A percentile compares a stretch with the other conserved stretches of the same genome.
Conservation (phyloP, 1,284 basidiomycete species). For the Cryptococcus sp. region DNA sequence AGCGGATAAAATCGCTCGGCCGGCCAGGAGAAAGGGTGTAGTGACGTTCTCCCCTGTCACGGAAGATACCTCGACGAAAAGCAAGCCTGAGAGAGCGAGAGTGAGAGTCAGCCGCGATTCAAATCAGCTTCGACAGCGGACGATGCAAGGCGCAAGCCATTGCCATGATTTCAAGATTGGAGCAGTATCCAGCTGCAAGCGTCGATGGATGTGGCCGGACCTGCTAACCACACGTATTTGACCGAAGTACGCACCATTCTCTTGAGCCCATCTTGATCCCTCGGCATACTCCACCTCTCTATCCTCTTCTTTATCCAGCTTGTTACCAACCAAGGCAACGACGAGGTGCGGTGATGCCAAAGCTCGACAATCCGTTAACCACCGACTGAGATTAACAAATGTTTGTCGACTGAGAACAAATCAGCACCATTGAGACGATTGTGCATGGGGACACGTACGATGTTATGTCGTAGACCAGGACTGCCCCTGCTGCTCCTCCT, state of each 20-base stretch:
- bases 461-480: slow-evolving; percentile 95
- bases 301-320: slow-evolving; percentile 90
- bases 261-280: slow-evolving; percentile 90
- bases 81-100: slow-evolving; percentile 63
- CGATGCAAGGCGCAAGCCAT: no score
- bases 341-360: slow-evolving; percentile 82
- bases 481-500: slow-evolving; percentile 82
- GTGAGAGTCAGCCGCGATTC: slow-evolving; percentile 22
- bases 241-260: slow-evolving; percentile 66
- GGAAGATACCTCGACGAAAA: slow-evolving; percentile 91
- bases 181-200: not conserved
- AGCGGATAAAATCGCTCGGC: slow-evolving; percentile 84
- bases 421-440: slow-evolving; percentile 3
- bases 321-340: slow-evolving; percentile 91
- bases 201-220: not conserved
- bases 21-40: slow-evolving; percentile 86
- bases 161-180: no score
- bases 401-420: slow-evolving; percentile 53
- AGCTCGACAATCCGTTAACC: slow-evolving; percentile 89
- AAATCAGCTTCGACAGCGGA: slow-evolving; percentile 1
- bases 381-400: slow-evolving; percentile 76
- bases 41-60: slow-evolving; percentile 91
- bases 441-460: slow-evolving; percentile 60
- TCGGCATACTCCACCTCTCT: slow-evolving; percentile 93
- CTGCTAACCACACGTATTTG: not conserved